Evolutionary conservation across 164 flowering plant species (phyloP), one percentile per base, ranked within the genome.

Genomic region (Chimonanthus praecox): DNA sequence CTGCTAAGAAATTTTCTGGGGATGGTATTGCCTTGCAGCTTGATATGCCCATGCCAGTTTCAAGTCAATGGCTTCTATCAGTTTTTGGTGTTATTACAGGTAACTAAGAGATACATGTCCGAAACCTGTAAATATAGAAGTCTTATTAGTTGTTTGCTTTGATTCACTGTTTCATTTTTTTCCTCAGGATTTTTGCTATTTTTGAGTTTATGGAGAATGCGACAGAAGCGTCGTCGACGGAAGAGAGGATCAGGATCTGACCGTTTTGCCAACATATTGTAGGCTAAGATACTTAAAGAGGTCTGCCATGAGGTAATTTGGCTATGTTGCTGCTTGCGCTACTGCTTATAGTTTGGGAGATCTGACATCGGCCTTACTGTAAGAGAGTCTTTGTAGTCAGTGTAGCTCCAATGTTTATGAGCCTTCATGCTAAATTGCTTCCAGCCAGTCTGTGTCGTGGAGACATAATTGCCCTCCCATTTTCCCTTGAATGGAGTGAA

Each of bases 61-160:
- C 87, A 62, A 88, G 85, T 75, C 97, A 87, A 72, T 93, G 99
- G 98, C 82, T 96, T 72, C 70, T 89, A 54, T 98, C 97, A 73
- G 83, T 86, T 46, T 70, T 86, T 47, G 78, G 91, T 78, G 87
- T 92, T 5, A 33, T 84, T 66, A 80, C 82, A 73, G 98, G 99
- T 93, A 71, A 78, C 87, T 82, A 69, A 64, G 64, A 66, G 21
- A 20, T 7, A 21, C 46, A 44, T n/a, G 16, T 54, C 16, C 60
- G 8, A 54, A 54, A 54, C 60, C 60, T 54, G 11, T 13, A 54
- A 54, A 3, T 4, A 11, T 13, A 4, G 16, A 54, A 54, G 16
- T 4, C 16, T 13, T 13, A 54, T 54, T 11, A 7, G 0, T 72
- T 45, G 20, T 18, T 33, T 51, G 16, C 33, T 33, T 7, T 15